Base-by-base conservation (phyloP, 2,329 filamentous ascomycete species). In the Aspergillus ochraceoroseus region DNA sequence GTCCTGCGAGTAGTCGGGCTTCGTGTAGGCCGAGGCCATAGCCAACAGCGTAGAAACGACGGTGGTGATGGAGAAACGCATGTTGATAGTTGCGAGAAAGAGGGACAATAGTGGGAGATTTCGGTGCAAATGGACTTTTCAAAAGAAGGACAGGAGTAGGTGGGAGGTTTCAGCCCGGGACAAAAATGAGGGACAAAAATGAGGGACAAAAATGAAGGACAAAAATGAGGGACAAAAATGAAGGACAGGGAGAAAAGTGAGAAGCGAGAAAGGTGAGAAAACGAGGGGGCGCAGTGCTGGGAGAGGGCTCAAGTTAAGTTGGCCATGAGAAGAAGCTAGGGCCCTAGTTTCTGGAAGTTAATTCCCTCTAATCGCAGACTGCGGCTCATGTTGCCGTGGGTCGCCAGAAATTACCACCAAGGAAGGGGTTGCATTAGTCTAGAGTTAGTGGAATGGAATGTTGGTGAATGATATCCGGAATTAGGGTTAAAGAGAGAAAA, bases 51-150 rank as follows among this genome's bases (percentile, higher is more conserved):
- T 57, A 27, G 65, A 57, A 49, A 66, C 35, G 44, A 65, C 36
- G 46, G 61, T 50, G 33, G 59, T 49, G 31, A 56, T 51, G 51
- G 62, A 54, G 58, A 69, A 64, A 57, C 61, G 62, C 64, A 68
- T 67, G 43, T 51, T 66, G 50, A 44, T 30, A 27, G 42, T 12
- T 37, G 15, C 43, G 12, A 38, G 17, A 32, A 39, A 34, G 30
- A 20, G n/a, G 18, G 6, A 22, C 36, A 37, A 32, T 33, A 13
- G 36, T 18, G 11, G 23, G 35, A 38, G 28, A 29, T 33, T 30
- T 31, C 18, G 20, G 29, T 19, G 25, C n/a, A n/a, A n/a, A n/a
- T n/a, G n/a, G n/a, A n/a, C n/a, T n/a, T n/a, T n/a, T n/a, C n/a
- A n/a, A n/a, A n/a, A n/a, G n/a, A n/a, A n/a, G n/a, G n/a, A n/a